Evolutionary conservation across 1,284 basidiomycete species (phyloP), one percentile per base, ranked within the genome.

Genomic region (Exobasidium rhododendri): DNA sequence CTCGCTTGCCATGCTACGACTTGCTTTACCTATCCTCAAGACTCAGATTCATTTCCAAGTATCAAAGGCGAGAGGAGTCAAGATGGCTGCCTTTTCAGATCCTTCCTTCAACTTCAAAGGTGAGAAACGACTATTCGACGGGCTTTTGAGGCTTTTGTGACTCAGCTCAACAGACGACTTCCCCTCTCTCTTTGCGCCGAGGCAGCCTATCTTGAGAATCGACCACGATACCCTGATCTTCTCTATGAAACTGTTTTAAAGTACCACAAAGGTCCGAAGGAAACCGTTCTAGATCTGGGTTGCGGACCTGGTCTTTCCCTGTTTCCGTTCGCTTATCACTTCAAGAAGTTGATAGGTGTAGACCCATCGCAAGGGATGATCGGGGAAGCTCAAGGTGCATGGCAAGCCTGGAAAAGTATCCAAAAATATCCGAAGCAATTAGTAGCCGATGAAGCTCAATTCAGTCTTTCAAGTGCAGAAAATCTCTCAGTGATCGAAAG

Each of bases 331-430:
- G 29, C 26, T 11, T 24, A 35, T 24, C 58, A 56, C 29, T 60
- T 60, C 31, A 29, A 55, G 17, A 44, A 26, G 35, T 22, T 32
- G 24, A 53, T 60, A 7, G 58, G 58, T 26, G 20, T 29, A 26
- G 58, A 60, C 22, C 58, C 58, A 43, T 60, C 58, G 17, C 24
- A 58, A 47, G 57, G 57, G 24, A 58, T 58, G 57, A 31, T 58
- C 7, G 6, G 26, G n/a, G n/a, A 60, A 30, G 58, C 46, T 22
- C 14, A 35, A 22, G 49, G 24, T 4, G 58, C 58, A 10, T 55
- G 58, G 58, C 2, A 53, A 43, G 51, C 13, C 6, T 58, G 52
- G 52, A 55, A 55, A 29, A 35, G 35, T n/a, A 17, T 5, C 10
- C 58, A 60, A 29, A 4, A 46, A 13, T 14, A 22, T 26, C n/a